phyloP scores from a whole-genome alignment of 2,329 filamentous ascomycete species.

The Talaromyces sp. region DNA sequence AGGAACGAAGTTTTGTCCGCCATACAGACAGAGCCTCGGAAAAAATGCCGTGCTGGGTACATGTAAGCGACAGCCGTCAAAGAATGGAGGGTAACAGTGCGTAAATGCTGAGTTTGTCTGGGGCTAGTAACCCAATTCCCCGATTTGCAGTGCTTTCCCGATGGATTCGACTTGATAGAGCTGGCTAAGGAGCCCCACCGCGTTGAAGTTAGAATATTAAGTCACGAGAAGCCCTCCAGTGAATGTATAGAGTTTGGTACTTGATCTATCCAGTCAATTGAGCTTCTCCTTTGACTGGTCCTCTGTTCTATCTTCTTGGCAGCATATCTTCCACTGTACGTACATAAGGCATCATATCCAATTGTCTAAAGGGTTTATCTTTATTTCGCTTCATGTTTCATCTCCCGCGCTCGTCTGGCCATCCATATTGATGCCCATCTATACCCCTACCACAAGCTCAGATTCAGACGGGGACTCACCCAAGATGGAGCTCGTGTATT shows the following conservation, averaged over 20 bases:
- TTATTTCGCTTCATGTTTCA: background rate
- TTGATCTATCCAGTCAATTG: background rate
- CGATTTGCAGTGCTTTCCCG: background rate
- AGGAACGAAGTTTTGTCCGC: background rate
- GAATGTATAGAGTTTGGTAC: background rate
- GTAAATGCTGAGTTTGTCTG: background rate
- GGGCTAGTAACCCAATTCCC: background rate
- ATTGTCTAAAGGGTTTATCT: background rate
- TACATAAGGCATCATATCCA: background rate
- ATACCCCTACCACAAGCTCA: background rate
- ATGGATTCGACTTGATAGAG: background rate
- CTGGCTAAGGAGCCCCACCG: background rate
- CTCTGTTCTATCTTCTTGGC: background rate
- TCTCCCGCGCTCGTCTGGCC: background rate
- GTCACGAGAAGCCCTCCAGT: background rate
- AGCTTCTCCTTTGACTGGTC: background rate
- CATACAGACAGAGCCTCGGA: background rate
- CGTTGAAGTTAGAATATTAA: background rate
- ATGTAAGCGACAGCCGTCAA: background rate
- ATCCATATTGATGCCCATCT: background rate
- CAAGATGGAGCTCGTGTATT: conserved; percentile 31
- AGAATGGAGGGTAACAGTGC: background rate
- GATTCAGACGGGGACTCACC: background rate
- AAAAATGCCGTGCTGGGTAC: background rate
- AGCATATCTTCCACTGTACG: background rate